Conservation (phyloP, 208 protist species). For the Crithidia fasciculata region DNA sequence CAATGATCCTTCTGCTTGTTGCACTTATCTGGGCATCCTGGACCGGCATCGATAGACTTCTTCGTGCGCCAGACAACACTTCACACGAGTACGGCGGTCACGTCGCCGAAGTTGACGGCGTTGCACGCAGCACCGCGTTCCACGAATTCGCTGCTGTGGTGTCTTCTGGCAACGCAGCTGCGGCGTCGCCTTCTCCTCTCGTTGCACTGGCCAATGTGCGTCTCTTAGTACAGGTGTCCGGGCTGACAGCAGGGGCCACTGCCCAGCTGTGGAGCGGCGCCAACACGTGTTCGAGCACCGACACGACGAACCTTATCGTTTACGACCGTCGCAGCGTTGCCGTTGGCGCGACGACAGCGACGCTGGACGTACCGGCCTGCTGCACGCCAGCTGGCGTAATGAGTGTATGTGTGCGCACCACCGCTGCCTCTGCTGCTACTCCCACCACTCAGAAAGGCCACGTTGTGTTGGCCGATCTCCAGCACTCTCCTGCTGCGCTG, state of each 20-base stretch:
- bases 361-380: slow-evolving; percentile 1
- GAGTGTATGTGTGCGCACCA: slow-evolving; percentile 5
- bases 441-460: not conserved
- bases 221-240: not conserved
- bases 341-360: not conserved
- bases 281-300: not conserved
- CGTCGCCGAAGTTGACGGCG: too few species aligned
- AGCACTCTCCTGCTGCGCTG: not conserved
- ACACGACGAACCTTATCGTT: not conserved
- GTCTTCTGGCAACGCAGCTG: too few species aligned
- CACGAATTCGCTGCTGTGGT: not conserved
- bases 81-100: too few species aligned
- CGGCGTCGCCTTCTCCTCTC: not conserved
- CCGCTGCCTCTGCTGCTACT: not conserved
- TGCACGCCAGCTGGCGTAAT: not conserved
- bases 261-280: slow-evolving; percentile 15
- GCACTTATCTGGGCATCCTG: too few species aligned
- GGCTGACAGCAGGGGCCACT: not conserved
- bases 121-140: not conserved
- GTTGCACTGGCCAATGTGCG: slow-evolving; percentile 8
- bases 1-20: too few species aligned
- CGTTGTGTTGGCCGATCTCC: not conserved
- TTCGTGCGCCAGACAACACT: too few species aligned
- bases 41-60: too few species aligned
- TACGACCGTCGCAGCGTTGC: not conserved